Evolutionary conservation across 305 asterid genomes (phyloP).

Genomic region (Salvia sclarea): DNA sequence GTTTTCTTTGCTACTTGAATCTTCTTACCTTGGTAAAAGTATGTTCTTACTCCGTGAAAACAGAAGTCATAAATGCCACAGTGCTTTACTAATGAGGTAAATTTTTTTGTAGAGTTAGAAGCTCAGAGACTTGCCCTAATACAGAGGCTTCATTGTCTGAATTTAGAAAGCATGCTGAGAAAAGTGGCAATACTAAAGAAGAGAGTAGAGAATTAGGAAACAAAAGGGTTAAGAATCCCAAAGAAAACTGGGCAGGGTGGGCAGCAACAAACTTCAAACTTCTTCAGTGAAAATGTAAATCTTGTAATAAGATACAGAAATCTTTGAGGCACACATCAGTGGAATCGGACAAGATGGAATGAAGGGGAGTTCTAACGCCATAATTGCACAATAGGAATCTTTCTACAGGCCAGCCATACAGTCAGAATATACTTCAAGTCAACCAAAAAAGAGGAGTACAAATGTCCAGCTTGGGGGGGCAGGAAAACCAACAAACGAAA

Average conservation of each 20-base stretch:
- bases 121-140: not conserved
- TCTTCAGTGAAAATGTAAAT: not conserved
- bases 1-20: not conserved
- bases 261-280: not conserved
- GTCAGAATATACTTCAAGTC: not conserved
- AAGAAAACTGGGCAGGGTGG: not conserved
- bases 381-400: no score
- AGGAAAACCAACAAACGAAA: not conserved
- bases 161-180: not conserved
- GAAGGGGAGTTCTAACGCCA: not conserved
- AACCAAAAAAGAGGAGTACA: not conserved
- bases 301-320: not conserved
- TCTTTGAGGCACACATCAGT: not conserved
- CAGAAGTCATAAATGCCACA: not conserved
- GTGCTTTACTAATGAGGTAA: not conserved
- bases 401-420: not conserved
- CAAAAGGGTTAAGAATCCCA: not conserved
- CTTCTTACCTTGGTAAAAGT: not conserved
- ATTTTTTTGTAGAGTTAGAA: not conserved
- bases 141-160: not conserved
- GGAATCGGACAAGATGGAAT: not conserved
- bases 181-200: not conserved
- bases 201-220: not conserved
- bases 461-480: not conserved
- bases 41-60: not conserved